phyloP scores from a whole-genome alignment of 495 filamentous ascomycete genomes.

The Bacidia gigantensis region DNA sequence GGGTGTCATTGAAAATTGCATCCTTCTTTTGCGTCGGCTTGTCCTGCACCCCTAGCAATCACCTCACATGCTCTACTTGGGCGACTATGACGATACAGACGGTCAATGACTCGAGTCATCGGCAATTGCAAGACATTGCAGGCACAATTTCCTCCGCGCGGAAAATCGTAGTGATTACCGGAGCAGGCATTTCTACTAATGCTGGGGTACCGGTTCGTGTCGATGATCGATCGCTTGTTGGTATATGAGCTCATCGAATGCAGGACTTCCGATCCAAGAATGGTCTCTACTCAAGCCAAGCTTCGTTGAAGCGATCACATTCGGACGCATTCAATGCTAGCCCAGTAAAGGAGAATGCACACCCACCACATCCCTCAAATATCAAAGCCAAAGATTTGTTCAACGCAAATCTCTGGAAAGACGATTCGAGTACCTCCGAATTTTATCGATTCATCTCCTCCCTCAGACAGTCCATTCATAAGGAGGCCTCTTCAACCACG shows the following conservation, averaged over 20 bases:
- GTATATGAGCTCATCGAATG: slow-evolving; percentile 2
- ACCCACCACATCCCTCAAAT: slow-evolving; percentile 26
- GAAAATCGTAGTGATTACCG: slow-evolving; percentile 53
- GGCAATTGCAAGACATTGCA: slow-evolving; percentile 46
- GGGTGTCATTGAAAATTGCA: no score
- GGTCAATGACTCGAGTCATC: slow-evolving; percentile 24
- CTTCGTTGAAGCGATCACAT: no score
- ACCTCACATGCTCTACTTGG: no score
- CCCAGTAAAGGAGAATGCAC: no score
- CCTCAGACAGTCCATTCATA: slow-evolving; percentile 39
- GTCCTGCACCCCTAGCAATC: no score
- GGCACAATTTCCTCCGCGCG: slow-evolving; percentile 43
- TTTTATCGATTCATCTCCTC: slow-evolving; percentile 56
- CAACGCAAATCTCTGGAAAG: slow-evolving; percentile 50
- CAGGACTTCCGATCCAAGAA: slow-evolving; percentile 61
- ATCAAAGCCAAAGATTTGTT: slow-evolving; percentile 56
- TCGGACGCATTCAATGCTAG: no score
- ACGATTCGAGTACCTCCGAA: slow-evolving; percentile 45
- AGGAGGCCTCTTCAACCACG: slow-evolving; percentile 37
- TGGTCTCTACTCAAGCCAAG: slow-evolving; percentile 54
- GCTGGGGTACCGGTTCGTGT: slow-evolving; percentile 53
- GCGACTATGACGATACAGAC: slow-evolving; percentile 15
- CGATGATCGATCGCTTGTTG: neutral
- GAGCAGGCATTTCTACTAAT: slow-evolving; percentile 60
- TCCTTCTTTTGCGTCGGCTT: no score